Conservation (phyloP, 371 early-diverging fungal species). For the Syncephalastrum contaminatum region DNA sequence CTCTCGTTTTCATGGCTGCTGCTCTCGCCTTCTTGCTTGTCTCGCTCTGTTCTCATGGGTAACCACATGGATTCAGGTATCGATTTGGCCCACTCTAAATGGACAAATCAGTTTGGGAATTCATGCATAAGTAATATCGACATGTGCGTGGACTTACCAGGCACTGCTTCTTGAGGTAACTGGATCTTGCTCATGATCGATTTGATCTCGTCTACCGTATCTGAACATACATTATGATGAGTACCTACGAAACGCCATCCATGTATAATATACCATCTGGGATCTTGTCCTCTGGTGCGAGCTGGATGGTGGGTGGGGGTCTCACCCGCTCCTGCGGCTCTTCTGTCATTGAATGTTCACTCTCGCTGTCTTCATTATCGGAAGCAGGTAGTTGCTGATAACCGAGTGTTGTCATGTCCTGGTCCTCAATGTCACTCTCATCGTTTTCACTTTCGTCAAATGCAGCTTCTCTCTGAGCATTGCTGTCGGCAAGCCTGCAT, state of each 20-base stretch:
- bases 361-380: too few relatives aligned
- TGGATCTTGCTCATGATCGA: conserved; percentile 38
- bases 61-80: conserved; percentile 43
- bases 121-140: conserved; percentile 1
- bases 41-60: conserved; percentile 13
- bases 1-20: too few relatives aligned
- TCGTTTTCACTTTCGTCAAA: too few relatives aligned
- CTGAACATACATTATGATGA: conserved; percentile 13
- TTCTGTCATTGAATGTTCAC: too few relatives aligned
- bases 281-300: conserved; percentile 15
- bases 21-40: too few relatives aligned
- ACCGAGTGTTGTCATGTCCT: too few relatives aligned
- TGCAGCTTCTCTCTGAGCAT: too few relatives aligned
- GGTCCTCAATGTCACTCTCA: too few relatives aligned
- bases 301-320: conserved; percentile 15
- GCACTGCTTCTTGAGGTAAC: conserved; percentile 28
- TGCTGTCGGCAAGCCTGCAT: too few relatives aligned
- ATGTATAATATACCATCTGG: conserved; percentile 12
- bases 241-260: not conserved
- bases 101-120: conserved; percentile 6
- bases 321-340: too few relatives aligned
- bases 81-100: conserved; percentile 38
- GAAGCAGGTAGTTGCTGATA: too few relatives aligned
- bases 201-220: conserved; percentile 34
- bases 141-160: conserved; percentile 22